Conservation (phyloP, 2,329 filamentous ascomycete species). For the Bipolaris oryzae region DNA sequence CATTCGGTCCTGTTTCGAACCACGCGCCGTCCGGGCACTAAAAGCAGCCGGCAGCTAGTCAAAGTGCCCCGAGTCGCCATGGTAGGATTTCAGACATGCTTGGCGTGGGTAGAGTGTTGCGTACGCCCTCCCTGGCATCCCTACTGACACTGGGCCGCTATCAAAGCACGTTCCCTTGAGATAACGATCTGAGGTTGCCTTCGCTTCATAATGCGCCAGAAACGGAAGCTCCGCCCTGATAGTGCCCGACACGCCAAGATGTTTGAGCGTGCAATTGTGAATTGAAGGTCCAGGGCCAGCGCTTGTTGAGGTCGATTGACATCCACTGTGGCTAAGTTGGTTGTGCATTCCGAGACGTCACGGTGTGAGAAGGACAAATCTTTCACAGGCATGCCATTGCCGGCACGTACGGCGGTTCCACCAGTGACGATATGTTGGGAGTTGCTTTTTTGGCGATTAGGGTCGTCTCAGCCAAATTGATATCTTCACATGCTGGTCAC, state of each 20-base stretch:
- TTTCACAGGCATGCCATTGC: not conserved
- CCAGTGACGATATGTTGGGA: not conserved
- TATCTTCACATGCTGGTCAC: conserved; percentile 5
- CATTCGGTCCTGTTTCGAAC: conserved; percentile 38
- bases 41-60: conserved; percentile 33
- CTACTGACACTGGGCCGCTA: conserved; percentile 31
- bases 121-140: conserved; percentile 38
- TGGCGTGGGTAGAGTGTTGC: conserved; percentile 42
- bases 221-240: conserved; percentile 25
- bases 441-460: not conserved
- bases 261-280: conserved; percentile 22
- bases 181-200: conserved; percentile 26
- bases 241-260: conserved; percentile 36
- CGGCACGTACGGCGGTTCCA: not conserved
- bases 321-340: conserved; percentile 14
- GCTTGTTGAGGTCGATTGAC: conserved; percentile 11
- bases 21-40: conserved; percentile 28
- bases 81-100: conserved; percentile 32
- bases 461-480: not conserved
- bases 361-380: not conserved
- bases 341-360: conserved; percentile 4
- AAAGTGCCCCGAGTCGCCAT: conserved; percentile 22
- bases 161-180: conserved; percentile 30
- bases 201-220: conserved; percentile 27
- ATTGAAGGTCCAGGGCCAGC: conserved; percentile 12